Evolutionary conservation across 2,329 filamentous ascomycete species (phyloP).

Genomic region (Fonsecaea pugnacius): DNA sequence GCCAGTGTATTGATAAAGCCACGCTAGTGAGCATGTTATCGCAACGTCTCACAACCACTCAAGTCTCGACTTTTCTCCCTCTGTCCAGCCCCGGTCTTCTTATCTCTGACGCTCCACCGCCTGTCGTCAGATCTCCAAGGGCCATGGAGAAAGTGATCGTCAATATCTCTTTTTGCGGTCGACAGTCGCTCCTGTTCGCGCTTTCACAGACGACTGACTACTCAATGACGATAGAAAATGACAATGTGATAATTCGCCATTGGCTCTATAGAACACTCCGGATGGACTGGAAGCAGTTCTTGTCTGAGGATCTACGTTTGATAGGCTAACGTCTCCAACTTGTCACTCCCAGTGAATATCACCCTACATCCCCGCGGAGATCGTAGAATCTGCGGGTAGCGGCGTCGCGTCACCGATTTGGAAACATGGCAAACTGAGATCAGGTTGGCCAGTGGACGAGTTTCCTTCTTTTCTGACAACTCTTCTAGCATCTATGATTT

Average conservation of each 20-base stretch:
- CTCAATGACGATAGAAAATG: slow-evolving; percentile 25
- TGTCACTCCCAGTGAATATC: slow-evolving; percentile 9
- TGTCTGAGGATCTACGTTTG: slow-evolving; percentile 8
- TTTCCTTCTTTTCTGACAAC: not conserved
- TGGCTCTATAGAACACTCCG: slow-evolving; percentile 6
- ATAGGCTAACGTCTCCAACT: slow-evolving; percentile 17
- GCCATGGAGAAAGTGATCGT: slow-evolving; percentile 28
- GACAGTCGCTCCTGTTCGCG: not conserved
- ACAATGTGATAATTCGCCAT: slow-evolving; percentile 25
- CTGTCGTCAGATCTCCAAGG: slow-evolving; percentile 2
- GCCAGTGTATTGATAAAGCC: not conserved
- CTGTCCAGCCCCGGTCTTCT: not conserved
- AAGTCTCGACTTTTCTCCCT: not conserved
- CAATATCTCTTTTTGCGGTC: slow-evolving; percentile 1
- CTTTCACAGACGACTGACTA: not conserved
- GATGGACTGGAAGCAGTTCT: not conserved
- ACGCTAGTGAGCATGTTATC: slow-evolving; percentile 18
- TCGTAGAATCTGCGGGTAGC: slow-evolving; percentile 18
- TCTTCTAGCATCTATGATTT: not conserved
- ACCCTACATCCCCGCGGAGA: slow-evolving; percentile 26
- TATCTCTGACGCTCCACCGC: slow-evolving; percentile 22
- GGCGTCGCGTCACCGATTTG: slow-evolving; percentile 17
- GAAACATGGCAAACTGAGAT: not conserved
- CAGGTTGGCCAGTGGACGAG: not conserved
- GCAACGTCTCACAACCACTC: slow-evolving; percentile 21